These are phyloP conservation scores for Kokia cookei DNA, from an alignment of 441 rosid genomes.

Conservation along the genomic window DNA sequence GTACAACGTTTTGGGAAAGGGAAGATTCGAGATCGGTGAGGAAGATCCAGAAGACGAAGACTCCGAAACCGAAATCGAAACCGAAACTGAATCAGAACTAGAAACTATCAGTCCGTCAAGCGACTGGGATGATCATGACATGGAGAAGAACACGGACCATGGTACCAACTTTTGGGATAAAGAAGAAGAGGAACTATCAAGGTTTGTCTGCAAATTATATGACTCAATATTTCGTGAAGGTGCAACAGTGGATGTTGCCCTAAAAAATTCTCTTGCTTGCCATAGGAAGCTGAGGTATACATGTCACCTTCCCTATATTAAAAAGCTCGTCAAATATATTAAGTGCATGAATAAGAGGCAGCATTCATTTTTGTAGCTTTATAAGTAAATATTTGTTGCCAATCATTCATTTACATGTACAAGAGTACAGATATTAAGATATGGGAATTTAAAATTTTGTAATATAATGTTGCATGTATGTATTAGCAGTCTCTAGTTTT, in stretches of 20 bases:
- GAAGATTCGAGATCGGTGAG: constrained; percentile 86
- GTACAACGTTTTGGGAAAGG: constrained; percentile 45
- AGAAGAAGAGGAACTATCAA: constrained; percentile 68
- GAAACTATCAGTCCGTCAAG: constrained; percentile 66
- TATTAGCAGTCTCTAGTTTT: no score
- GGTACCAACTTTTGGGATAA: constrained; percentile 60
- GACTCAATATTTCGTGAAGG: constrained; percentile 69
- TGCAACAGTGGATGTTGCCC: constrained; percentile 55
- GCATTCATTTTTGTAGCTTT: no score
- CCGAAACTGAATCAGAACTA: constrained; percentile 9
- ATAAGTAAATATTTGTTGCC: no score
- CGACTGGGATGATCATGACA: constrained; percentile 94
- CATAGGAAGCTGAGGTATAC: constrained; percentile 62
- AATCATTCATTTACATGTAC: no score
- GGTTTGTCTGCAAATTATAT: constrained; percentile 58
- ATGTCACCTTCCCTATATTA: constrained; percentile 67
- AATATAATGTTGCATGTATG: no score
- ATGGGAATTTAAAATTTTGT: no score
- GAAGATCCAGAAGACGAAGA: constrained; percentile 71
- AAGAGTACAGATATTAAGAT: no score
- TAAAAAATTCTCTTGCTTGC: constrained; percentile 58
- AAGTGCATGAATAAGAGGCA: no score
- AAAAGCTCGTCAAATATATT: constrained; percentile 11
- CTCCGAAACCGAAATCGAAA: neutral
- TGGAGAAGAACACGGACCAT: constrained; percentile 38